These are phyloP conservation scores for Delitschia confertaspora DNA, from an alignment of 495 filamentous ascomycete species.

Conservation along the genomic window DNA sequence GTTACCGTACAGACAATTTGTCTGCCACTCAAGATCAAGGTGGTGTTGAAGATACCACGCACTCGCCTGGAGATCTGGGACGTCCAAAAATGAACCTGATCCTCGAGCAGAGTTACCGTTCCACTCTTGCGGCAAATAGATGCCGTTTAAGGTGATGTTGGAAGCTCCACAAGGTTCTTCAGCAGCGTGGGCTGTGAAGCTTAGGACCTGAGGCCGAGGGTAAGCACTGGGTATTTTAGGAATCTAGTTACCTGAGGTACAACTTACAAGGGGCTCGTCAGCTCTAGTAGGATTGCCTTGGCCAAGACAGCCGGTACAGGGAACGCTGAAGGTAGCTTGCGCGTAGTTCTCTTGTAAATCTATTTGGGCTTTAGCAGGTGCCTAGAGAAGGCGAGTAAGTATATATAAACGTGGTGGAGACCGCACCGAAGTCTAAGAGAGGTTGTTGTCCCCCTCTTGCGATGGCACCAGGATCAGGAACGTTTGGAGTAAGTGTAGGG, in stretches of 20 bases:
- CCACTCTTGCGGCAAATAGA: slow-evolving; percentile 26
- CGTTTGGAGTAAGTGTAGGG: slow-evolving; percentile 4
- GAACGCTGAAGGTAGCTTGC: slow-evolving; percentile 30
- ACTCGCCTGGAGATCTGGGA: slow-evolving; percentile 18
- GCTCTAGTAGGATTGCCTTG: slow-evolving; percentile 8
- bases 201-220: slow-evolving; percentile 25
- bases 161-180: slow-evolving; percentile 24
- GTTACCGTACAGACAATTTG: slow-evolving; percentile 23
- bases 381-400: slow-evolving; percentile 15
- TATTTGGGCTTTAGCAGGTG: slow-evolving; percentile 19
- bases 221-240: slow-evolving; percentile 15
- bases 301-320: slow-evolving; percentile 28
- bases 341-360: slow-evolving; percentile 25
- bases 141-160: slow-evolving; percentile 29
- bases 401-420: slow-evolving; percentile 17
- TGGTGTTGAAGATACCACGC: slow-evolving; percentile 22
- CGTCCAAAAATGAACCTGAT: slow-evolving; percentile 15
- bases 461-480: background rate
- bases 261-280: slow-evolving; percentile 36
- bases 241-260: slow-evolving; percentile 27
- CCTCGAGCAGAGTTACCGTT: slow-evolving; percentile 20
- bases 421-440: slow-evolving; percentile 18
- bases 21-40: slow-evolving; percentile 27
- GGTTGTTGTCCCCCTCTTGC: background rate
- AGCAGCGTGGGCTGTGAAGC: slow-evolving; percentile 22